A percentile compares a stretch with the other conserved stretches of the same genome.
Evolutionary conservation across 1,284 basidiomycete species (phyloP).

Genomic region (Caloboletus firmus): DNA sequence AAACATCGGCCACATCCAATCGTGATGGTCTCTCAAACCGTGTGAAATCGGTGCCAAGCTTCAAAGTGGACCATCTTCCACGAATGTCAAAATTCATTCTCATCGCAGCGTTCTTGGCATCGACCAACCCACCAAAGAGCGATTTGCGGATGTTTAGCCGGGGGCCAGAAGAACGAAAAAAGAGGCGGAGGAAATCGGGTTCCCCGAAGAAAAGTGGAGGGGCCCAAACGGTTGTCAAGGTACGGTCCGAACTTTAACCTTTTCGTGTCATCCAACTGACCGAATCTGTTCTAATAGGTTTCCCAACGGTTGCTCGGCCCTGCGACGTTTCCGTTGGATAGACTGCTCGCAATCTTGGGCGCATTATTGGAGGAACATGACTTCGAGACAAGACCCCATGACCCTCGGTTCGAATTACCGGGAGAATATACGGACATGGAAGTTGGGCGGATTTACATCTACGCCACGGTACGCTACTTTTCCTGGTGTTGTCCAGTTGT

Average conservation of each 20-base stretch:
- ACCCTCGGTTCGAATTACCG: conserved; percentile 49
- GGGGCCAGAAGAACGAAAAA: conserved; percentile 64
- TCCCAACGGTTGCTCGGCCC: conserved; percentile 84
- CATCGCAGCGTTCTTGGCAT: conserved; percentile 81
- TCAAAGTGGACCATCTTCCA: conserved; percentile 40
- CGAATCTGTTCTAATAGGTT: conserved; percentile 42
- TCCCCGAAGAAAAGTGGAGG: conserved; percentile 41
- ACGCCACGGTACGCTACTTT: conserved; percentile 48
- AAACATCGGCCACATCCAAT: conserved; percentile 9
- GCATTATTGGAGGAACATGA: conserved; percentile 83
- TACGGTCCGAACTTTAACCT: conserved; percentile 19
- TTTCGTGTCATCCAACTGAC: neutral
- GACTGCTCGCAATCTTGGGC: conserved; percentile 82
- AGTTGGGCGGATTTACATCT: conserved; percentile 57
- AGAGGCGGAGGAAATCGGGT: conserved; percentile 49
- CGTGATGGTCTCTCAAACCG: conserved; percentile 9
- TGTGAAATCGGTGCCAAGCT: conserved; percentile 21
- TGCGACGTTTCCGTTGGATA: conserved; percentile 76
- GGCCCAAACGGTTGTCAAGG: conserved; percentile 49
- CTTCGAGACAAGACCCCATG: conserved; percentile 47
- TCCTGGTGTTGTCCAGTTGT: neutral
- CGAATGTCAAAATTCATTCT: conserved; percentile 74
- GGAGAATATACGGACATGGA: conserved; percentile 72
- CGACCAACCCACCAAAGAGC: conserved; percentile 80
- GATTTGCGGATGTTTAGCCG: conserved; percentile 83